Conservation (phyloP, 805 yeast species). For the Yarrowia sp. region DNA sequence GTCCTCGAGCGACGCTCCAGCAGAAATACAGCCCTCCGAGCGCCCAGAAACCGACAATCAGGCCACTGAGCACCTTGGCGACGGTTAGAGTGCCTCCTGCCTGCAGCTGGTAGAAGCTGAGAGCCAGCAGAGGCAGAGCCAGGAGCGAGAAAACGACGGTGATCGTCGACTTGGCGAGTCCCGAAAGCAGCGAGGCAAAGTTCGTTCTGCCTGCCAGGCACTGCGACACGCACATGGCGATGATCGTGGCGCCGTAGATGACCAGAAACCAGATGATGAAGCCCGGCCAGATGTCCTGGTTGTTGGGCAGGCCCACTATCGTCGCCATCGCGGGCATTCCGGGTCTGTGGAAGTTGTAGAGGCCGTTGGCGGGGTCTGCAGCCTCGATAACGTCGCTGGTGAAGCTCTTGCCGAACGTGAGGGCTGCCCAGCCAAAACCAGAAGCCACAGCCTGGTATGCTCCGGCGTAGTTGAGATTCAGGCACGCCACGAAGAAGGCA, state of each 20-base stretch:
- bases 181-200: neutral
- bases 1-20: neutral
- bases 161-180: slow-evolving; percentile 30
- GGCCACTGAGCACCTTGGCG: slow-evolving; percentile 36
- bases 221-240: slow-evolving; percentile 29
- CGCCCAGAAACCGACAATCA: slow-evolving; percentile 28
- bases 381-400: slow-evolving; percentile 28
- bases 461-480: slow-evolving; percentile 59
- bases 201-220: neutral
- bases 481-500: slow-evolving; percentile 52
- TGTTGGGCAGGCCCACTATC: slow-evolving; percentile 32
- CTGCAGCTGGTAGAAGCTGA: slow-evolving; percentile 30
- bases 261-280: slow-evolving; percentile 38
- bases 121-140: slow-evolving; percentile 26
- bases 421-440: slow-evolving; percentile 53
- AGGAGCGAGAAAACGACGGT: slow-evolving; percentile 25
- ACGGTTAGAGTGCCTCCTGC: slow-evolving; percentile 35
- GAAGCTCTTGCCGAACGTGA: slow-evolving; percentile 41
- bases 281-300: slow-evolving; percentile 39
- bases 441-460: slow-evolving; percentile 56
- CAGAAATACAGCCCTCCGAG: neutral
- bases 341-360: slow-evolving; percentile 30
- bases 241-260: slow-evolving; percentile 33
- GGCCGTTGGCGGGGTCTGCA: slow-evolving; percentile 24
- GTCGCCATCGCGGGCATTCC: slow-evolving; percentile 32